phyloP scores from a whole-genome alignment of 2,329 filamentous ascomycete species.

The Nemania sp. region DNA sequence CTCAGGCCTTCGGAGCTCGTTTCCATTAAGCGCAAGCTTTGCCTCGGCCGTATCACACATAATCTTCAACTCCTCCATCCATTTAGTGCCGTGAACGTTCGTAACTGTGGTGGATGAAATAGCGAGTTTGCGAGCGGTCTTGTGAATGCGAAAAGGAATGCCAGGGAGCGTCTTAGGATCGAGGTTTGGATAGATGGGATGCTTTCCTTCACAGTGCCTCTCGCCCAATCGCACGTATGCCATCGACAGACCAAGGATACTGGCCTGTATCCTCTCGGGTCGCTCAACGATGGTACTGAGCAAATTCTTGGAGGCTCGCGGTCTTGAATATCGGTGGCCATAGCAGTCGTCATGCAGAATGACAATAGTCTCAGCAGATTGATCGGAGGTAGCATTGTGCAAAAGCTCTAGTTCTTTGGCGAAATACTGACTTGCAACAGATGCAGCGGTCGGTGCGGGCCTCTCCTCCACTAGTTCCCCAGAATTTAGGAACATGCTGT shows the following conservation, averaged over 20 bases:
- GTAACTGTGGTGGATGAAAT: conserved; percentile 83
- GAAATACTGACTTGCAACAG: conserved; percentile 77
- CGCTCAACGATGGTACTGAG: conserved; percentile 90
- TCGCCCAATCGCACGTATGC: conserved; percentile 93
- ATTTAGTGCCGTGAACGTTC: conserved; percentile 88
- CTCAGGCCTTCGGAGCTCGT: conserved; percentile 79
- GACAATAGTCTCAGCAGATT: conserved; percentile 75
- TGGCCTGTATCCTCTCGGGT: conserved; percentile 89
- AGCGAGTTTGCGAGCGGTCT: conserved; percentile 77
- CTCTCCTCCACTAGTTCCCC: conserved; percentile 55
- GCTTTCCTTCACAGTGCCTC: conserved; percentile 76
- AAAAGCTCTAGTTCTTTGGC: conserved; percentile 75
- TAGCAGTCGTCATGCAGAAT: conserved; percentile 95
- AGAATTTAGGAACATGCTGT: conserved; percentile 44
- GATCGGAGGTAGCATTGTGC: conserved; percentile 58
- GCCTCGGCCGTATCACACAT: conserved; percentile 87
- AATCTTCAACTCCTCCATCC: conserved; percentile 90
- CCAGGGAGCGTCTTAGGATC: conserved; percentile 66
- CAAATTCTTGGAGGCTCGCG: conserved; percentile 77
- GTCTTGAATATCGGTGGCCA: conserved; percentile 89
- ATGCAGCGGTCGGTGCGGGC: conserved; percentile 60
- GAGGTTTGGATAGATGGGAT: conserved; percentile 74
- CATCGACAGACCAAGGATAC: conserved; percentile 81
- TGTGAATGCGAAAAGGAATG: conserved; percentile 86
- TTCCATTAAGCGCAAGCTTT: conserved; percentile 80